These are phyloP conservation scores for Tulasnella sp. DNA, from an alignment of 768 basidiomycete species.

Conservation along the genomic window DNA sequence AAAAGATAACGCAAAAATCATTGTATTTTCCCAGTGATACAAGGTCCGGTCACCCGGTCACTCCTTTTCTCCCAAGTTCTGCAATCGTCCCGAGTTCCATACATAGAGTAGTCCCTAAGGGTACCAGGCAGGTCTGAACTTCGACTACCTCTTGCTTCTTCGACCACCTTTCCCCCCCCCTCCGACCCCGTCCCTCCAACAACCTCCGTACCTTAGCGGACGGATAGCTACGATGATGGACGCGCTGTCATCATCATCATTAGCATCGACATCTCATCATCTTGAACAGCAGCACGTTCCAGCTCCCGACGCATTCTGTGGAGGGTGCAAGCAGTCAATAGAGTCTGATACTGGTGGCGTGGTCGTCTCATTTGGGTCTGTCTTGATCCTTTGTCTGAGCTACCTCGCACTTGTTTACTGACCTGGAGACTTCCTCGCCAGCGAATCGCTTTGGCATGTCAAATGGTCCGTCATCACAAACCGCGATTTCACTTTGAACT, in stretches of 20 bases:
- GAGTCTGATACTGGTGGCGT: slow-evolving; percentile 74
- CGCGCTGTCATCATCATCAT: background rate
- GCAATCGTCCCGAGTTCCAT: no score
- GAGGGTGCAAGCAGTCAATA: slow-evolving; percentile 72
- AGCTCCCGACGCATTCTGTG: slow-evolving; percentile 36
- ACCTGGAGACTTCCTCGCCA: slow-evolving; percentile 31
- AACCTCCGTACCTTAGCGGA: background rate
- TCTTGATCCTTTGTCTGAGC: slow-evolving; percentile 21
- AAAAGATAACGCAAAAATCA: no score
- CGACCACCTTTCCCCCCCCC: background rate
- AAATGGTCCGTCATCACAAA: slow-evolving; percentile 41
- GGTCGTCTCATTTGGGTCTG: slow-evolving; percentile 93
- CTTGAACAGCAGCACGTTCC: background rate
- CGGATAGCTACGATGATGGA: slow-evolving; percentile 1
- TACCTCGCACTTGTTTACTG: no score
- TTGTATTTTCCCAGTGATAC: no score
- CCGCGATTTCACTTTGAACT: background rate
- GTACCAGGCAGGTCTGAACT: no score
- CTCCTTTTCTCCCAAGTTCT: no score
- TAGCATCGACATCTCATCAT: background rate
- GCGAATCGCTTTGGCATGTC: slow-evolving; percentile 89
- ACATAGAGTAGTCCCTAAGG: no score
- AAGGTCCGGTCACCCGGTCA: no score
- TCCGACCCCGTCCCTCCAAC: background rate
- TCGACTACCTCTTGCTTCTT: background rate